Base-by-base conservation (phyloP, 1,284 basidiomycete species). In the Boletellus deceptivus region DNA sequence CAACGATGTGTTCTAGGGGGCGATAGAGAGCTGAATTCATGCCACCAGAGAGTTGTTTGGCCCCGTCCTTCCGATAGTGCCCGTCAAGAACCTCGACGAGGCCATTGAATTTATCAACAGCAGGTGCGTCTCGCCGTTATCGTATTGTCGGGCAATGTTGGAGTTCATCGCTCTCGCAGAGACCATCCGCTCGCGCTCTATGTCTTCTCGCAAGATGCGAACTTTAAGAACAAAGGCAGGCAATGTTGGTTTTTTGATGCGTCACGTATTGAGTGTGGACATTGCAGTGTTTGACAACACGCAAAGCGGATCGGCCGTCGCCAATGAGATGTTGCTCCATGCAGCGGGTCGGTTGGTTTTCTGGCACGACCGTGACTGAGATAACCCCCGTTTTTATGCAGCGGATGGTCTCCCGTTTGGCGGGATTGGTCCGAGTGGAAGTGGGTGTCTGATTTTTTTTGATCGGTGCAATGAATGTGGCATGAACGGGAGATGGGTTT, bases 151-250 rank as follows among this genome's bases (percentile, higher is more conserved):
- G 18, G 4, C 33, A 8, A 16, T 43, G 27, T 8, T 29, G 11
- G 29, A 29, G 29, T 31, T 20, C 22, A 50, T 36, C n/a, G 48
- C 40, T 13, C 40, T 17, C 35, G 11, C 54, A 86, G 85, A 41
- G 88, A 89, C 49, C 83, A 91, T 56, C 89, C 91, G 3, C 76
- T 93, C 7, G 79, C 83, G 0, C 69, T 93, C 11, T 92, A 93
- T 60, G 79, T 90, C 31, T 93, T 93, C 71, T 76, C 86, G 1
- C 68, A 78, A 48, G 78, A 86, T 59, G 59, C 75, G 1, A 68
- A 66, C 20, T 77, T 84, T 61, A 89, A 89, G 67, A 66, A 75
- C 18, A 84, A 85, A 68, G 78, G 86, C 82, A 55, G 18, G 60
- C 55, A 17, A 2, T 27, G 18, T 25, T 18, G 20, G 18, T 43